Conservation (phyloP, 1,139 yeast genomes). For the Geotrichum bryndzae region DNA sequence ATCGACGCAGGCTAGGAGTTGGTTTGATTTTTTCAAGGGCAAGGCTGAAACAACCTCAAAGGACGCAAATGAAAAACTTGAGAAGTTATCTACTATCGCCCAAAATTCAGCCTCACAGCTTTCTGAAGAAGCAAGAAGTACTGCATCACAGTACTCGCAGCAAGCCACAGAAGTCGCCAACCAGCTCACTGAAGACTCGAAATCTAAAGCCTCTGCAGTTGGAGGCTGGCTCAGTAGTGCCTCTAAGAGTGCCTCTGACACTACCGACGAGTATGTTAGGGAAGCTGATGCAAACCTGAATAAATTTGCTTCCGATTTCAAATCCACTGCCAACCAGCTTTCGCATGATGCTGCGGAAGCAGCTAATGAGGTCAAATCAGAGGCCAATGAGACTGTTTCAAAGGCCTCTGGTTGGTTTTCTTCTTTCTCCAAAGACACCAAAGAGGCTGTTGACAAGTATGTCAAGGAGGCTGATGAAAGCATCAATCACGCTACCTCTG, state of each 20-base stretch:
- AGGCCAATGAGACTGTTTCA: neutral
- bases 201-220: neutral
- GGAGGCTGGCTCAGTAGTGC: neutral
- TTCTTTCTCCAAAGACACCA: conserved; percentile 3
- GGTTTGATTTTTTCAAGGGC: neutral
- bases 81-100: neutral
- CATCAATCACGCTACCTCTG: neutral
- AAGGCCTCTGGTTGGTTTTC: conserved; percentile 1
- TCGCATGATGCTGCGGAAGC: neutral
- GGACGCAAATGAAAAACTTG: neutral
- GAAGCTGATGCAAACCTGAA: neutral
- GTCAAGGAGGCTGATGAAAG: conserved; percentile 21
- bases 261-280: neutral
- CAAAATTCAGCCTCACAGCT: neutral
- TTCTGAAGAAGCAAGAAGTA: neutral
- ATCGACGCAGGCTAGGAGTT: conserved; percentile 1
- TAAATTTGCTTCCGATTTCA: neutral
- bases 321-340: neutral
- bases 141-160: neutral
- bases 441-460: conserved; percentile 20
- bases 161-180: neutral
- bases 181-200: neutral
- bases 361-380: neutral
- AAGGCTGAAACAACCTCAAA: neutral
- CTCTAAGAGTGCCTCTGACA: neutral